Evolutionary conservation across 2,329 filamentous ascomycete genomes (phyloP).

Genomic region (Proliferodiscus dingleyae): DNA sequence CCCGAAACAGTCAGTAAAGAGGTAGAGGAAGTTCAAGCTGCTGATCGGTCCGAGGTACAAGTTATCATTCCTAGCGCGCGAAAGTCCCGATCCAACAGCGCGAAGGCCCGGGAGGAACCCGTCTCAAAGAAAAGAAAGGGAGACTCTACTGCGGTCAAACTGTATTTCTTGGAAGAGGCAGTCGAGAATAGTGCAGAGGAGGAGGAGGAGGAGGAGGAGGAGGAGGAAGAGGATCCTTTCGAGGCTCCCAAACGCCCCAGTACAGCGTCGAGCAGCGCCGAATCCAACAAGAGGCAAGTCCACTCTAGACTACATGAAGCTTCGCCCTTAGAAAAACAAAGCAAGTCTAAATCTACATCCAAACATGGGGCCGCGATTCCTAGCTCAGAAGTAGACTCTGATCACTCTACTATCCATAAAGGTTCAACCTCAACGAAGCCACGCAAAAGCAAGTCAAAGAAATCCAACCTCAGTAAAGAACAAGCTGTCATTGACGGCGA

Average conservation of each 20-base stretch:
- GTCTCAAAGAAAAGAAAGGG: background rate
- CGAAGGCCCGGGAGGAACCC: background rate
- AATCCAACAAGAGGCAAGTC: no score
- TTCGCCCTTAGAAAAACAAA: no score
- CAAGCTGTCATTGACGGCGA: constrained; percentile 3
- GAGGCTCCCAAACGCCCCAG: background rate
- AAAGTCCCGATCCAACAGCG: background rate
- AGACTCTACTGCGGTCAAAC: background rate
- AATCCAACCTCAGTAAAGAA: background rate
- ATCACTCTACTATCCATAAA: no score
- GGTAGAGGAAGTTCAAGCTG: background rate
- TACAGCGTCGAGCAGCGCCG: background rate
- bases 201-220: background rate
- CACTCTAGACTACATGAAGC: no score
- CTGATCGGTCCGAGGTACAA: no score
- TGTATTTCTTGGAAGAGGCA: background rate
- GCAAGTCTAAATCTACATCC: no score
- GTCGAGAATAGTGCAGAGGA: background rate
- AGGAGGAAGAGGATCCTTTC: background rate
- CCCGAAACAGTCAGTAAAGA: background rate
- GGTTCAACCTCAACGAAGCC: no score
- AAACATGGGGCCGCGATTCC: no score
- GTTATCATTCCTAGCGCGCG: no score
- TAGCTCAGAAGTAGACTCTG: no score
- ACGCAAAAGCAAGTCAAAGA: background rate